Evolutionary conservation across 495 filamentous ascomycete species (phyloP), one percentile per base, ranked within the genome.

Genomic region (Penicillium antarcticum): DNA sequence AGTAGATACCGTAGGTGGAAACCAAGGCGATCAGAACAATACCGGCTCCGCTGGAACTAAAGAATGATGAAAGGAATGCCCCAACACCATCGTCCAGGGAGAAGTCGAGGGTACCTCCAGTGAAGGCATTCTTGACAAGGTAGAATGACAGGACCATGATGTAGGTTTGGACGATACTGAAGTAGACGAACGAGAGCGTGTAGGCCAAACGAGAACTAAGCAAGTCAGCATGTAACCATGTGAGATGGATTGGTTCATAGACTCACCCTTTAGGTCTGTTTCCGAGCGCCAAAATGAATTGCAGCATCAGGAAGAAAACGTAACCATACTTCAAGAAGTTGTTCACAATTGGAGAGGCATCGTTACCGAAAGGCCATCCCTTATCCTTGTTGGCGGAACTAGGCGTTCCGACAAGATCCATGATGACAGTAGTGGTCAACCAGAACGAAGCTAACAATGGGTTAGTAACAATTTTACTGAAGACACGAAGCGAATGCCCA

Each of bases 1-100:
- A 95, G 80, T 97, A 97, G 50, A 97, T 80, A 61, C 94, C 94
- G 68, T 96, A 97, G 39, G 92, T 97, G 31, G 94, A 89, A 45
- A 88, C 82, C 63, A 97, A 73, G 4, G 94, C 94, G 49, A 98
- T 84, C 57, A 97, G 78, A 66, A 98, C 96, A 64, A 96, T 89
- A 60, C 90, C 85, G 6, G 79, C 75, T 48, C 82, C 82, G 11
- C 74, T 71, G 2, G 86, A 83, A 29, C 80, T 82, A 66, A 96
- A 96, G 71, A 98, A 91, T 16, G 86, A 86, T 38, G 73, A 68
- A 60, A 92, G 64, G 52, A 85, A 84, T 0, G 67, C 65, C 32
- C 72, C 61, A 3, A 73, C 48, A 37, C 75, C 77, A 18, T 76
- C 62, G 51, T 80, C 67, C 42, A 74, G 73, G 33, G 80, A 70